Conservation (phyloP, 805 yeast genomes). For the Kluyveromyces siamensis region DNA sequence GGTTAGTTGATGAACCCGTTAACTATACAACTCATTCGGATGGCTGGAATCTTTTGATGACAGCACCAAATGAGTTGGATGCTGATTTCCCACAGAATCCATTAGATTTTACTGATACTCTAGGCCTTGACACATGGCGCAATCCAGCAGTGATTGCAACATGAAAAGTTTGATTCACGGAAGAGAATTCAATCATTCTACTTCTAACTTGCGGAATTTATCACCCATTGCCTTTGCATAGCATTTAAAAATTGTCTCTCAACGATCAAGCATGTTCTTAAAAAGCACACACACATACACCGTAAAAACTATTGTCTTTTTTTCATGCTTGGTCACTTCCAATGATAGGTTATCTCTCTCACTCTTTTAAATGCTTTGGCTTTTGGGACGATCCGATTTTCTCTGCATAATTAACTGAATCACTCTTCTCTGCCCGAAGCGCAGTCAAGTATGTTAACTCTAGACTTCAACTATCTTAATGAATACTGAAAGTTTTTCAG, state of each 20-base stretch:
- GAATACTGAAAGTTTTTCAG: constrained; percentile 2
- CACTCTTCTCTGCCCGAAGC: constrained; percentile 25
- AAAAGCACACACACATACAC: too few relatives aligned
- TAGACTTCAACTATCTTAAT: constrained; percentile 20
- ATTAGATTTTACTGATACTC: constrained; percentile 13
- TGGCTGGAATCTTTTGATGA: constrained; percentile 8
- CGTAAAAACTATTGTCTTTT: too few relatives aligned
- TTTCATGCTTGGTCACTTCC: too few relatives aligned
- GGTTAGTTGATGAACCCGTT: background rate
- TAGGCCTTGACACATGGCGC: constrained; percentile 36
- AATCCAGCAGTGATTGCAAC: constrained; percentile 37
- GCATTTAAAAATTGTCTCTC: too few relatives aligned
- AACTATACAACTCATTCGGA: background rate
- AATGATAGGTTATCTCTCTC: too few relatives aligned
- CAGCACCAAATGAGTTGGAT: constrained; percentile 4
- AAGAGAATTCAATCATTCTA: background rate
- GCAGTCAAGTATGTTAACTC: constrained; percentile 26
- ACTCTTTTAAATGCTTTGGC: background rate
- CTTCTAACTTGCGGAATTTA: too few relatives aligned
- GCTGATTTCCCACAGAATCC: constrained; percentile 12
- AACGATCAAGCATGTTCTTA: too few relatives aligned
- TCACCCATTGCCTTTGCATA: too few relatives aligned
- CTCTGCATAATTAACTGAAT: background rate
- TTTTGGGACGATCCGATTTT: background rate
- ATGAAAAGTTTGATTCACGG: background rate